Conservation (phyloP, 1,284 basidiomycete species). For the Austropuccinia psidii region DNA sequence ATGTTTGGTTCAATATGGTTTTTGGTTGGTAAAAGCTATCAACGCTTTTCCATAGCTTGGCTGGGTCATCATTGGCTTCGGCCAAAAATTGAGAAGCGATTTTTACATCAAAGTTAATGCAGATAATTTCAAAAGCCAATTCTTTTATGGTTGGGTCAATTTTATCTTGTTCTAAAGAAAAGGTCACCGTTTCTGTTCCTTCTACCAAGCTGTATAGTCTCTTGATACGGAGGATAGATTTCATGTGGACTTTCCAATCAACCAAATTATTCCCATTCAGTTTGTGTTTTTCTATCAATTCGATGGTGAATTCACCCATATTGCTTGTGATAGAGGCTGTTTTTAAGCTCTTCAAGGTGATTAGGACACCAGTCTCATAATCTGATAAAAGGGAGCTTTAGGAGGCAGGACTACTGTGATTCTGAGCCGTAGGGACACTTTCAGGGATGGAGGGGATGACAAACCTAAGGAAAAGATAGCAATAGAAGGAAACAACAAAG, state of each 20-base stretch:
- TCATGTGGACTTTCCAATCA: slow-evolving; percentile 5
- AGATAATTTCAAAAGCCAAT: background rate
- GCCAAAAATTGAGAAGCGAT: background rate
- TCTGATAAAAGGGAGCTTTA: background rate
- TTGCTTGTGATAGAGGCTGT: no score
- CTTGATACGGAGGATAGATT: background rate
- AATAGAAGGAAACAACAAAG: no score
- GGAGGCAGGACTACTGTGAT: no score
- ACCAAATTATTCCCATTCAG: background rate
- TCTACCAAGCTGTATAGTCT: background rate
- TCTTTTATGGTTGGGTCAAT: background rate
- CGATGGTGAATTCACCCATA: background rate
- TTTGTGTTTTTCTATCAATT: background rate
- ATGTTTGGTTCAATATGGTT: background rate
- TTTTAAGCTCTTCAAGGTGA: background rate
- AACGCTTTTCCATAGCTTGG: background rate
- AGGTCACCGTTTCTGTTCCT: background rate
- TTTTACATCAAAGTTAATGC: slow-evolving; percentile 8
- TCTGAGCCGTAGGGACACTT: no score
- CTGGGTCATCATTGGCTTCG: background rate
- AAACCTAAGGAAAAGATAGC: no score
- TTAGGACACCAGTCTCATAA: slow-evolving; percentile 1
- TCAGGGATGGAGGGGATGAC: no score
- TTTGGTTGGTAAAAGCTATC: background rate
- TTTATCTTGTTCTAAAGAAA: background rate